Evolutionary conservation across 2,329 filamentous ascomycete genomes (phyloP).

Genomic region (Ceratocystis alfenasii): DNA sequence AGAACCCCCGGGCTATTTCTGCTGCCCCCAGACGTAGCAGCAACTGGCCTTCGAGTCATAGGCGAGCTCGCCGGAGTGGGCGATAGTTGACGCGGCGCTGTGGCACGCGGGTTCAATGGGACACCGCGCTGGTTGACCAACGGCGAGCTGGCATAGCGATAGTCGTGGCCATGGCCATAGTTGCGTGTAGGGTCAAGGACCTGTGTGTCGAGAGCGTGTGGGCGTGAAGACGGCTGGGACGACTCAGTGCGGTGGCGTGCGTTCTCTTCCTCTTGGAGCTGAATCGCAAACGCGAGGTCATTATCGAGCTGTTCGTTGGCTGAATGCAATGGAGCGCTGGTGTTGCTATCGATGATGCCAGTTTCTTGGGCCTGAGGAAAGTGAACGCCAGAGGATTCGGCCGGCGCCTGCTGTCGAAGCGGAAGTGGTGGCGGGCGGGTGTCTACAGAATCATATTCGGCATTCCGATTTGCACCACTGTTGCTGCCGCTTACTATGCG

Average conservation of each 20-base stretch:
- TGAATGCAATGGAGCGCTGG: constrained; percentile 38
- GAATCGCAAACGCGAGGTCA: constrained; percentile 75
- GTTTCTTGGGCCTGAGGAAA: constrained; percentile 2
- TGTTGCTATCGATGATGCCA: not conserved
- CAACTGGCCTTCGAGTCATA: not conserved
- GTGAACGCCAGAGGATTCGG: not conserved
- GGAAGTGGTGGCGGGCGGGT: not conserved
- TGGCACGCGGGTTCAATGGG: constrained; percentile 10
- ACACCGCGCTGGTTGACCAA: constrained; percentile 17
- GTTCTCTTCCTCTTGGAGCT: constrained; percentile 91
- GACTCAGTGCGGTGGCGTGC: constrained; percentile 49
- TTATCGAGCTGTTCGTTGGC: constrained; percentile 66
- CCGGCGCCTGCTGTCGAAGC: not conserved
- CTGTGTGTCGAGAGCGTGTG: constrained; percentile 27
- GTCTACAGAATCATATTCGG: not conserved
- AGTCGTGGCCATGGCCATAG: not conserved
- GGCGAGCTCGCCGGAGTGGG: not conserved
- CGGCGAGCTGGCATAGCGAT: not conserved
- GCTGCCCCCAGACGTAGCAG: not conserved
- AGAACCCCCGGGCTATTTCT: not conserved
- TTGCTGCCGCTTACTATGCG: constrained; percentile 47
- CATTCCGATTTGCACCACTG: too few relatives aligned
- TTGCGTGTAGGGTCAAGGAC: constrained; percentile 22
- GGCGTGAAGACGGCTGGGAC: constrained; percentile 39
- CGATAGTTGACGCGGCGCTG: not conserved